Evolutionary conservation across 257 asterid species (phyloP), one percentile per base, ranked within the genome.

Genomic region (Mentha longifolia): DNA sequence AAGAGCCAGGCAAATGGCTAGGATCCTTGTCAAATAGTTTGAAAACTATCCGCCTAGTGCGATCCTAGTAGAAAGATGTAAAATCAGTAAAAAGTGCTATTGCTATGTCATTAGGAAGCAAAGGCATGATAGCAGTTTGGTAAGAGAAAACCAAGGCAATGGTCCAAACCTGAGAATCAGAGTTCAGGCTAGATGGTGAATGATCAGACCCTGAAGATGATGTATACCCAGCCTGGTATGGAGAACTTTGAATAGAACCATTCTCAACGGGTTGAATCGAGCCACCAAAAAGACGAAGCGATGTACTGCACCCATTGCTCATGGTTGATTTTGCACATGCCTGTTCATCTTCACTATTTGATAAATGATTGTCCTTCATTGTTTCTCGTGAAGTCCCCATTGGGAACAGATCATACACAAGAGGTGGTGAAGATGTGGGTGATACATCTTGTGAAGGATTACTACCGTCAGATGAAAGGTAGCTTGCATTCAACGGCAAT

Each of bases 21-120:
- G 98, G 98, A 84, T 94, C 95, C 89, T 94, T 94, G 81, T 87
- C 97, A 82, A 94, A 94, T 72, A 94, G 84, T 79, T 94, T 94
- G 82, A 94, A 91, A 68, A 83, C 78, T 49, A 94, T 89, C 65
- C 96, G 86, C 39, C 94, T 97, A 41, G 92, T 91, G 11, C 97
- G 98, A 84, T 92, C 95, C 98, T 94, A 63, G 76, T 57, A 72
- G 16, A 69, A 67, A 68, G 12, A 73, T 8, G 35, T 59, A 30
- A 71, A 22, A 55, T 62, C 47, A 33, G 37, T 8, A 60, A 65
- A 49, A 52, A 39, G 19, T n/a, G n/a, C n/a, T n/a, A n/a, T 57
- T 13, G 33, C 20, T 22, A 22, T 22, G 25, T 22, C 25, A 65
- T 55, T 37, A 47, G n/a, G 71, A 77, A 41, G 14, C 5, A n/a